A percentile compares a stretch with the other conserved stretches of the same genome.
Conservation (phyloP, 176 grass and related monocot genomes). For the Hsuehochloa calcarea region DNA sequence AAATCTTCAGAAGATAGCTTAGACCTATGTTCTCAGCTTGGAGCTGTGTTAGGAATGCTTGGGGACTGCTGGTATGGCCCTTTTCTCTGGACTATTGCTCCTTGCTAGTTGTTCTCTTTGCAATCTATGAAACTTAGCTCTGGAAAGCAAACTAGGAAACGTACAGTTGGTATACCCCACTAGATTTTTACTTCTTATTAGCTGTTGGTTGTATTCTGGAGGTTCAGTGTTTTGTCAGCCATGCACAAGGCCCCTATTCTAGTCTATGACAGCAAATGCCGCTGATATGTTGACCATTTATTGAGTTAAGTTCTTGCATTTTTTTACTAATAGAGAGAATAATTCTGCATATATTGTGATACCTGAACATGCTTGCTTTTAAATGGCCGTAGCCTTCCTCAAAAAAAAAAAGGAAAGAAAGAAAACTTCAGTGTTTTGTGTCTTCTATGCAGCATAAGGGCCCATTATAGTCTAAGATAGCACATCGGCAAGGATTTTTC, state of each 20-base stretch:
- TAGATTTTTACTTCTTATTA: background rate
- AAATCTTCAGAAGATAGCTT: conserved; percentile 54
- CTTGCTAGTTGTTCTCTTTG: background rate
- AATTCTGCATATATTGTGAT: background rate
- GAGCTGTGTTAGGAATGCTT: conserved; percentile 90
- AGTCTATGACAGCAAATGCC: background rate
- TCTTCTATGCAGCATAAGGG: background rate
- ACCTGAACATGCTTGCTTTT: background rate
- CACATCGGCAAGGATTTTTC: background rate
- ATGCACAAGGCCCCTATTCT: background rate
- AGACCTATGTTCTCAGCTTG: conserved; percentile 87
- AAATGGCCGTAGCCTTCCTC: background rate
- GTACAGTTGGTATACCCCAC: background rate
- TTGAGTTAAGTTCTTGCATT: background rate
- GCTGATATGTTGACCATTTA: background rate
- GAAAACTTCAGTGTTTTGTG: background rate
- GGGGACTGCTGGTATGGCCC: conserved; percentile 84
- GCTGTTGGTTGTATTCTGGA: background rate
- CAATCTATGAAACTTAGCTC: background rate
- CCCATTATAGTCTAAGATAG: background rate
- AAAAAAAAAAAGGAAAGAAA: background rate
- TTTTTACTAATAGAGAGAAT: background rate
- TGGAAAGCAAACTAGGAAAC: background rate
- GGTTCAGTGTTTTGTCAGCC: background rate
- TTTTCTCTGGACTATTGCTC: background rate